Conservation (phyloP, 805 yeast species). For the Pichia occidentalis region DNA sequence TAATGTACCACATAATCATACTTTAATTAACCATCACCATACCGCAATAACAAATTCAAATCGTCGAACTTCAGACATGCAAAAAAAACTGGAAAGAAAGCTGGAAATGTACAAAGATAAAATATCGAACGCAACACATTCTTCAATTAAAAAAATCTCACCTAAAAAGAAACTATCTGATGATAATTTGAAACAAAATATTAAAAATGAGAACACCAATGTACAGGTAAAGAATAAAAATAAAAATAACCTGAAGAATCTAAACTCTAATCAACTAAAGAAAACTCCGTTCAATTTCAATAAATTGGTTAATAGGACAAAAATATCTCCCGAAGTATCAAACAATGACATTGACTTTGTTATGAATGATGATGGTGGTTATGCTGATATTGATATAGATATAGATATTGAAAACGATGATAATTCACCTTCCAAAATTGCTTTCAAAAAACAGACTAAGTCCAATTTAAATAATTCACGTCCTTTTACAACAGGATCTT, state of each 20-base stretch:
- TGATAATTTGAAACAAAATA: too few relatives aligned
- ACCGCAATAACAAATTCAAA: neutral
- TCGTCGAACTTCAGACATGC: slow-evolving; percentile 10
- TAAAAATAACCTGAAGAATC: too few relatives aligned
- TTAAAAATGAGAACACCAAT: too few relatives aligned
- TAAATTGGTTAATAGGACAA: too few relatives aligned
- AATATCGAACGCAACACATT: slow-evolving; percentile 3
- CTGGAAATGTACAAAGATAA: slow-evolving; percentile 11
- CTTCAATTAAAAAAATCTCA: slow-evolving; percentile 7
- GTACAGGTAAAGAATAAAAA: too few relatives aligned
- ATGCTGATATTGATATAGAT: slow-evolving; percentile 2
- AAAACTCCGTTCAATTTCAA: too few relatives aligned
- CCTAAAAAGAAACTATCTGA: too few relatives aligned
- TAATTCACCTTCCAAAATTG: slow-evolving; percentile 19
- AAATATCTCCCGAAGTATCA: too few relatives aligned
- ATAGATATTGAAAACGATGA: neutral
- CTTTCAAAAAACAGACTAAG: neutral
- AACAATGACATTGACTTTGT: too few relatives aligned
- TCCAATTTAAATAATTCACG: slow-evolving; percentile 4
- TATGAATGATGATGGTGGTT: too few relatives aligned
- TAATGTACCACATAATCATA: too few relatives aligned
- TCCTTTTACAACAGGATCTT: slow-evolving; percentile 10
- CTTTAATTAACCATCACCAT: neutral
- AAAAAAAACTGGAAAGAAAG: slow-evolving; percentile 9
- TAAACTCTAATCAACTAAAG: too few relatives aligned